Percentiles rank a stretch among this genome's conserved stretches.
phyloP scores from a whole-genome alignment of 2,329 filamentous ascomycete genomes.

The Penicillium fuscoglaucum region DNA sequence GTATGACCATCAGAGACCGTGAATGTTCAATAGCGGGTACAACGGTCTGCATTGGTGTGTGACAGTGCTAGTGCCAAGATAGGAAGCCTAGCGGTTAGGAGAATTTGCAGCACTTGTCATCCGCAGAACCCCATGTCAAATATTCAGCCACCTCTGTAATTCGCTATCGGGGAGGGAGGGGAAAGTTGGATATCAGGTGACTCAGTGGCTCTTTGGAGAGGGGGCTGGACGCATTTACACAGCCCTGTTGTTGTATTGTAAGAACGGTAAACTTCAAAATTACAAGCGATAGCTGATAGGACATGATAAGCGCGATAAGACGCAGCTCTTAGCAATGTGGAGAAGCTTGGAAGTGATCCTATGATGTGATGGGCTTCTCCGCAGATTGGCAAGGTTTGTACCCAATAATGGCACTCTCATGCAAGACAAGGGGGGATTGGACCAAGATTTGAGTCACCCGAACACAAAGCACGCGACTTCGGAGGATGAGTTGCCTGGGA shows the following conservation, averaged over 20 bases:
- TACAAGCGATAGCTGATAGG: constrained; percentile 12
- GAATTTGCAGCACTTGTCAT: constrained; percentile 9
- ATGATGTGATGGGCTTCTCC: constrained; percentile 11
- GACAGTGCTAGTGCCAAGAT: constrained; percentile 19
- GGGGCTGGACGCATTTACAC: constrained; percentile 2
- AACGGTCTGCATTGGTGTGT: constrained; percentile 39
- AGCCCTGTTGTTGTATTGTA: constrained; percentile 1
- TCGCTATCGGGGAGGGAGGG: constrained; percentile 7
- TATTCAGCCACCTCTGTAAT: constrained; percentile 15
- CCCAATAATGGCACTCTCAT: constrained; percentile 8
- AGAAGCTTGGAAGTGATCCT: constrained; percentile 9
- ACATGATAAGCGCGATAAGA: constrained; percentile 21
- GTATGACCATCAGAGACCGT: constrained; percentile 38
- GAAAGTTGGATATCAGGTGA: constrained; percentile 18
- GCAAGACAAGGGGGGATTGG: constrained; percentile 2
- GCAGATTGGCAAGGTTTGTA: constrained; percentile 5
- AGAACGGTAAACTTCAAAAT: background rate
- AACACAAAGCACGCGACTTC: constrained; percentile 26
- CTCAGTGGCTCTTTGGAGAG: constrained; percentile 1
- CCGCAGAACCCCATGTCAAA: constrained; percentile 8
- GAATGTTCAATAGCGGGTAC: constrained; percentile 32
- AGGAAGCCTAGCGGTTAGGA: constrained; percentile 3
- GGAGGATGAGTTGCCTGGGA: constrained; percentile 23
- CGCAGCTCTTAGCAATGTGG: constrained; percentile 17
- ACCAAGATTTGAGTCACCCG: constrained; percentile 15